Evolutionary conservation across 805 yeast genomes (phyloP).

Genomic region (Ogataea polymorpha): DNA sequence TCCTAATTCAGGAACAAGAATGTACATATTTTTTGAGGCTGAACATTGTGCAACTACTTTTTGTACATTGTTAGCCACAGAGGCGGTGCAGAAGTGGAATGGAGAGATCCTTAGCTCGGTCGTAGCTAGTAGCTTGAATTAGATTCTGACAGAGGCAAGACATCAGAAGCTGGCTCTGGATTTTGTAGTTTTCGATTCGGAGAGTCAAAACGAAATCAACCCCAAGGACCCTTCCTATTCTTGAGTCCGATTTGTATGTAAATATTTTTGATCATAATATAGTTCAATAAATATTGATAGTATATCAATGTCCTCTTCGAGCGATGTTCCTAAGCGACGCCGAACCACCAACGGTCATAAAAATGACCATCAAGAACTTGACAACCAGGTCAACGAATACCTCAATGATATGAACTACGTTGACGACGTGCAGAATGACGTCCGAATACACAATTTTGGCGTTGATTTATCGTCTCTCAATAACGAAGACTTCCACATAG

Average conservation of each 20-base stretch:
- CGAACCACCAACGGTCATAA: slow-evolving; percentile 10
- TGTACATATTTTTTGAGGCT: background rate
- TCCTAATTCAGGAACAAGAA: background rate
- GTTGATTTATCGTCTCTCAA: slow-evolving; percentile 24
- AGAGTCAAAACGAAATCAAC: too few relatives aligned
- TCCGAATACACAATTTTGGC: slow-evolving; percentile 21
- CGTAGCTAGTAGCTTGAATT: too few relatives aligned
- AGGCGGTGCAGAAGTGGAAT: slow-evolving; percentile 1
- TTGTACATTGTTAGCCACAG: background rate
- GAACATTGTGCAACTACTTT: background rate
- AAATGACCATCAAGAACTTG: slow-evolving; percentile 27
- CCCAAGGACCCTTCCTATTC: too few relatives aligned
- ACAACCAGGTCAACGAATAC: slow-evolving; percentile 29
- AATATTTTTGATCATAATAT: too few relatives aligned
- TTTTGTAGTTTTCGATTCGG: too few relatives aligned
- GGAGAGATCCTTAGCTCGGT: too few relatives aligned
- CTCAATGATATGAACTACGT: slow-evolving; percentile 26
- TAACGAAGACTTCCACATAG: slow-evolving; percentile 28
- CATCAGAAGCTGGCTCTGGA: too few relatives aligned
- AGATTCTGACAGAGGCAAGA: too few relatives aligned
- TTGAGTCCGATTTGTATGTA: too few relatives aligned
- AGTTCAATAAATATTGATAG: background rate
- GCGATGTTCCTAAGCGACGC: slow-evolving; percentile 4
- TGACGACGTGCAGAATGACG: slow-evolving; percentile 21
- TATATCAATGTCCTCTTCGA: slow-evolving; percentile 3